These are phyloP conservation scores for Candida peoriensis DNA, from an alignment of 805 yeast genomes.

Conservation along the genomic window DNA sequence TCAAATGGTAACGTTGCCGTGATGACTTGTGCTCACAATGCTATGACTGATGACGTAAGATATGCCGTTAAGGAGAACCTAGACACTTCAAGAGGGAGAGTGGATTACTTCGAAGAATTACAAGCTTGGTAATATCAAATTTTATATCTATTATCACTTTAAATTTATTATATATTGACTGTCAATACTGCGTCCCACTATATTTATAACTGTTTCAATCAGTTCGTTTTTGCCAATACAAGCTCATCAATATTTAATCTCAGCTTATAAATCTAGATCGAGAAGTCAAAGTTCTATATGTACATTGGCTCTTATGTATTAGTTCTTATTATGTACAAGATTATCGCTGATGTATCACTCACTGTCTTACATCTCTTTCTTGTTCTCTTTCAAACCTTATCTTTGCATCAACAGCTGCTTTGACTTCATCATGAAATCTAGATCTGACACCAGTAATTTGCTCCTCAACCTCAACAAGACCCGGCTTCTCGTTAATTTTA, in stretches of 20 bases:
- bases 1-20: slow-evolving; percentile 38
- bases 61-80: slow-evolving; percentile 34
- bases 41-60: slow-evolving; percentile 50
- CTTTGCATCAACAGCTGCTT: not conserved
- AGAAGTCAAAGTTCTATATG: too few species aligned
- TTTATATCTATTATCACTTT: too few species aligned
- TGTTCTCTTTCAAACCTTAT: not conserved
- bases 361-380: too few species aligned
- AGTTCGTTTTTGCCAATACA: too few species aligned
- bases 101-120: slow-evolving; percentile 52
- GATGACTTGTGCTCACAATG: slow-evolving; percentile 50
- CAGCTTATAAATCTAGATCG: too few species aligned
- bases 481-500: slow-evolving; percentile 29
- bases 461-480: slow-evolving; percentile 31
- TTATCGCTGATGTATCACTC: too few species aligned
- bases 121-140: slow-evolving; percentile 60
- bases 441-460: slow-evolving; percentile 28
- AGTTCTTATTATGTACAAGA: too few species aligned
- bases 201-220: too few species aligned
- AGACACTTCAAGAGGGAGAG: slow-evolving; percentile 29
- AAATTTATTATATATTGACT: too few species aligned
- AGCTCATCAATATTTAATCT: too few species aligned
- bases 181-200: too few species aligned
- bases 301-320: too few species aligned
- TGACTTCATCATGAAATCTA: slow-evolving; percentile 20